These are phyloP conservation scores for Apiospora koreana DNA, from an alignment of 2,329 filamentous ascomycete species.

Conservation along the genomic window DNA sequence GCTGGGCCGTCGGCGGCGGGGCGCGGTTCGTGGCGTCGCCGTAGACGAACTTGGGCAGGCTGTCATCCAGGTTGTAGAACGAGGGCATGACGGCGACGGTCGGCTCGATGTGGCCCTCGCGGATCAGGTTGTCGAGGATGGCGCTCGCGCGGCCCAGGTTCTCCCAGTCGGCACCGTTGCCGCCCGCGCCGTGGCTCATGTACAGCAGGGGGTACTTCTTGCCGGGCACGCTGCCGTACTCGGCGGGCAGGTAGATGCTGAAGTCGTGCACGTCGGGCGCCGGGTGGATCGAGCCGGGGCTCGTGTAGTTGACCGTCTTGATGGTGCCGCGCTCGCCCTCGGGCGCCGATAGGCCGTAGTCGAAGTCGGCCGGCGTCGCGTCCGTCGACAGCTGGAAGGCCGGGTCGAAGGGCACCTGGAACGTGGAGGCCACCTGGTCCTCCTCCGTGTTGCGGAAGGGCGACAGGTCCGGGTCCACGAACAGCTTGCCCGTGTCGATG, in stretches of 20 bases:
- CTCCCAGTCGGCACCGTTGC: slow-evolving; percentile 33
- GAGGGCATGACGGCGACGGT: slow-evolving; percentile 32
- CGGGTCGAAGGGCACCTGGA: slow-evolving; percentile 30
- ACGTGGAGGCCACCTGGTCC: slow-evolving; percentile 28
- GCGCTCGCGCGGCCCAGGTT: slow-evolving; percentile 28
- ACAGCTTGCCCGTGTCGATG: slow-evolving; percentile 30
- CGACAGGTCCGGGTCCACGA: slow-evolving; percentile 29
- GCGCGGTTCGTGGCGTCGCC: slow-evolving; percentile 15
- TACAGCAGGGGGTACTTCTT: slow-evolving; percentile 31
- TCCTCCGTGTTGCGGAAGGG: slow-evolving; percentile 29
- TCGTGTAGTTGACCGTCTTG: slow-evolving; percentile 31
- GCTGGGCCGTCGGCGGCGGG: slow-evolving; percentile 18
- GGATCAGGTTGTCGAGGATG: slow-evolving; percentile 33
- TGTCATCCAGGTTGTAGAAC: slow-evolving; percentile 4
- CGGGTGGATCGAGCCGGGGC: slow-evolving; percentile 30
- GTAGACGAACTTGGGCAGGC: slow-evolving; percentile 1
- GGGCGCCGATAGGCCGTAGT: slow-evolving; percentile 25
- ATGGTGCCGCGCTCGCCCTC: slow-evolving; percentile 23
- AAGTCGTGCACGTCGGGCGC: slow-evolving; percentile 30
- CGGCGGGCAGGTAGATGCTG: slow-evolving; percentile 28
- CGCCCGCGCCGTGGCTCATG: slow-evolving; percentile 30
- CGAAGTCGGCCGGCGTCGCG: slow-evolving; percentile 20
- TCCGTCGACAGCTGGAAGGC: slow-evolving; percentile 23
- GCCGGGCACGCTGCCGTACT: slow-evolving; percentile 21
- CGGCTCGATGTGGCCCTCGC: slow-evolving; percentile 27